phyloP scores from a whole-genome alignment of 1,284 basidiomycete genomes.

The Fomitopsis palustris region DNA sequence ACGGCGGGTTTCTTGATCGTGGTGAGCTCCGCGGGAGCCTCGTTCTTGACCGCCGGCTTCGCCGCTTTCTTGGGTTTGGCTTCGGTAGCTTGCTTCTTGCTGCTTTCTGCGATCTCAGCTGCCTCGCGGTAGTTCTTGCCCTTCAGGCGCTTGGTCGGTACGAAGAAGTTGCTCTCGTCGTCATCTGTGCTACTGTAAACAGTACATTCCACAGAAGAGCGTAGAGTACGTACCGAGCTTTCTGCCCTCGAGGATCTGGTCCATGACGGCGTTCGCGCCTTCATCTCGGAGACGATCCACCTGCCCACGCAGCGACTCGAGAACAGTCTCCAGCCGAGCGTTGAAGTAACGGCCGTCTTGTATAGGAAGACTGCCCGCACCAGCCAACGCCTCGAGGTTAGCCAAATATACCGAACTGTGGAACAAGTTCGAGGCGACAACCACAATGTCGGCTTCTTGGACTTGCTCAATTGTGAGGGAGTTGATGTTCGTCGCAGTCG shows the following conservation, averaged over 20 bases:
- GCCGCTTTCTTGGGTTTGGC: conserved; percentile 11
- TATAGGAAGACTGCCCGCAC: conserved; percentile 58
- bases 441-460: conserved; percentile 81
- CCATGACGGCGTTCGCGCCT: conserved; percentile 57
- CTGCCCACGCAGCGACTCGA: conserved; percentile 59
- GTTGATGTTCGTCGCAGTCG: conserved; percentile 74
- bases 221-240: conserved; percentile 46
- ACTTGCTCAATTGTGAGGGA: conserved; percentile 72
- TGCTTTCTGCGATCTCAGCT: conserved; percentile 35
- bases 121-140: conserved; percentile 68
- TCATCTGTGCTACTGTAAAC: conserved; percentile 32
- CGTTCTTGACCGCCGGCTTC: conserved; percentile 21
- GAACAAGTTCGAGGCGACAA: conserved; percentile 86
- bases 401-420: conserved; percentile 75
- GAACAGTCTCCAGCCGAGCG: conserved; percentile 64
- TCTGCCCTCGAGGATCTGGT: conserved; percentile 58
- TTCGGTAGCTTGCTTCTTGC: conserved; percentile 16
- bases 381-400: conserved; percentile 71
- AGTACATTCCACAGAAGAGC: neutral
- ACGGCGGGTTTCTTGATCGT: neutral
- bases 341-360: conserved; percentile 86
- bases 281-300: conserved; percentile 63
- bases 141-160: conserved; percentile 65
- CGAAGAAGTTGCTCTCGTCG: conserved; percentile 43
- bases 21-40: conserved; percentile 12